Percentiles rank a stretch among this genome's conserved stretches.
These are phyloP conservation scores for Irpex sp. DNA, from an alignment of 1,284 basidiomycete species.

Conservation along the genomic window DNA sequence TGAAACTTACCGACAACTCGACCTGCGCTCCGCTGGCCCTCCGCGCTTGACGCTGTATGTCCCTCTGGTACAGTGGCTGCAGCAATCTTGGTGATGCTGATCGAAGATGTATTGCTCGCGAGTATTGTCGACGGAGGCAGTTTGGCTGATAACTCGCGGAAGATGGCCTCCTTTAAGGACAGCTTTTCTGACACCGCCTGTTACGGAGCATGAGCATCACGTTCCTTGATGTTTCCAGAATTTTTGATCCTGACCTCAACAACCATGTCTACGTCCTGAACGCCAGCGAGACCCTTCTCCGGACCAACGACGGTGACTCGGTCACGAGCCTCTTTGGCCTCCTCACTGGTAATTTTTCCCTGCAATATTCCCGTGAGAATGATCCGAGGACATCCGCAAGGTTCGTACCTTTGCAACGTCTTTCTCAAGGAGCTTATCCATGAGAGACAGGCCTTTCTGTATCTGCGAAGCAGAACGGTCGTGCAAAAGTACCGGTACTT, in stretches of 20 bases:
- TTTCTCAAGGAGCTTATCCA: conserved; percentile 84
- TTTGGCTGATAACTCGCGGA: conserved; percentile 66
- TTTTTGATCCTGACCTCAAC: conserved; percentile 62
- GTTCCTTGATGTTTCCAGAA: neutral
- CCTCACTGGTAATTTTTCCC: conserved; percentile 71
- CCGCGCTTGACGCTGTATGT: conserved; percentile 52
- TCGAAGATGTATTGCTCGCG: conserved; percentile 92
- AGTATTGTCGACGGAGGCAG: conserved; percentile 78
- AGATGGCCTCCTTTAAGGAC: conserved; percentile 77
- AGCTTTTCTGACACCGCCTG: conserved; percentile 91
- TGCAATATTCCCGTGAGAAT: conserved; percentile 2
- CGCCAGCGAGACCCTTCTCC: conserved; percentile 44
- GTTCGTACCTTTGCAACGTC: conserved; percentile 67
- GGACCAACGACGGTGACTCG: conserved; percentile 55
- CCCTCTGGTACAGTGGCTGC: conserved; percentile 65
- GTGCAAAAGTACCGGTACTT: conserved; percentile 72
- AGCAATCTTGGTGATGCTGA: conserved; percentile 93
- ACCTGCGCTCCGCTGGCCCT: conserved; percentile 58
- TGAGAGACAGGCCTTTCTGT: conserved; percentile 64
- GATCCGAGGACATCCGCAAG: neutral
- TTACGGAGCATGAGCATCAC: neutral
- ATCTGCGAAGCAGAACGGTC: conserved; percentile 63
- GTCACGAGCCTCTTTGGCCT: conserved; percentile 72
- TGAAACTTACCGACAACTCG: conserved; percentile 68
- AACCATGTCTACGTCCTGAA: conserved; percentile 84